phyloP scores from a whole-genome alignment of 805 yeast species.

The Metschnikowia lachancei region DNA sequence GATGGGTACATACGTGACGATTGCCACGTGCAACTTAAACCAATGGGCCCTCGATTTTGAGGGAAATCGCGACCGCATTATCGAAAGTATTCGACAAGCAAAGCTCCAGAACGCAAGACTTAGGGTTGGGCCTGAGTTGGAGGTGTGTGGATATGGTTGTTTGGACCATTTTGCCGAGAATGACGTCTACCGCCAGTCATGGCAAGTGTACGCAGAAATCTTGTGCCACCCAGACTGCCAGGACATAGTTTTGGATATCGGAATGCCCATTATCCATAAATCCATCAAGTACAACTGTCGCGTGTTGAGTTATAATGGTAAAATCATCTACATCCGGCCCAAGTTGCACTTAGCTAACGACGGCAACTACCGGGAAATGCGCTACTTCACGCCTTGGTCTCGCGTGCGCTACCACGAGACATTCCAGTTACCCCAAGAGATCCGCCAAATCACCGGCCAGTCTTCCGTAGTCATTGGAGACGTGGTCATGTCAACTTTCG shows the following conservation, averaged over 20 bases:
- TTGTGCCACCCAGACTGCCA: slow-evolving; percentile 62
- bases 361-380: slow-evolving; percentile 97
- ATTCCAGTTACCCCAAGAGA: slow-evolving; percentile 65
- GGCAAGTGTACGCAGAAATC: slow-evolving; percentile 90
- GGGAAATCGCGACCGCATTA: slow-evolving; percentile 89
- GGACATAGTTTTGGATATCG: slow-evolving; percentile 83
- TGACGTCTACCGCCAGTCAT: slow-evolving; percentile 83
- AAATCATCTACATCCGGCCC: slow-evolving; percentile 84
- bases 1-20: slow-evolving; percentile 85
- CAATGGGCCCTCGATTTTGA: slow-evolving; percentile 99
- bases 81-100: slow-evolving; percentile 76
- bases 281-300: slow-evolving; percentile 91
- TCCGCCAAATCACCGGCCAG: slow-evolving; percentile 68
- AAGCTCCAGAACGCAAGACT: slow-evolving; percentile 71
- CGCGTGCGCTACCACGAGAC: slow-evolving; percentile 73
- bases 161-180: slow-evolving; percentile 90
- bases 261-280: slow-evolving; percentile 90
- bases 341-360: slow-evolving; percentile 93
- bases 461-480: slow-evolving; percentile 77
- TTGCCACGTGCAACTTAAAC: slow-evolving; percentile 91
- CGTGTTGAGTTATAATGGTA: slow-evolving; percentile 72
- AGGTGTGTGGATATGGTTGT: slow-evolving; percentile 92
- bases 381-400: slow-evolving; percentile 94
- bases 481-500: slow-evolving; percentile 78
- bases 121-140: slow-evolving; percentile 96